Evolutionary conservation across 176 grass and related monocot genomes (phyloP).

Genomic region (Carex littledalei): DNA sequence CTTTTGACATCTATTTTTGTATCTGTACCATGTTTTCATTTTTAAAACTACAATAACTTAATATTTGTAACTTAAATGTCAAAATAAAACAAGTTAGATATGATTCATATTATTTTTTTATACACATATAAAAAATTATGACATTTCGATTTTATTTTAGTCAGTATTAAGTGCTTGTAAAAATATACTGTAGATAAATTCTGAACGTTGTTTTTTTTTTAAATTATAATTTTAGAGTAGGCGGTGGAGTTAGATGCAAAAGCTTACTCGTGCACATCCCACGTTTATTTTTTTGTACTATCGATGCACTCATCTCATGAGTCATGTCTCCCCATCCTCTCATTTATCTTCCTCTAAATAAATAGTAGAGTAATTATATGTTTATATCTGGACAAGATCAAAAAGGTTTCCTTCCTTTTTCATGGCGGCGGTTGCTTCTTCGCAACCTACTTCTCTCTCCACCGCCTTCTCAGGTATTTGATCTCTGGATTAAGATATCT

Average conservation of each 20-base stretch:
- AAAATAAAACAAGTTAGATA: too few species aligned
- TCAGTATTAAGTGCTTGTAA: too few species aligned
- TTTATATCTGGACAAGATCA: background rate
- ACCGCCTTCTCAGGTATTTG: slow-evolving; percentile 10
- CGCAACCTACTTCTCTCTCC: background rate
- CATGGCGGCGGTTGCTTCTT: slow-evolving; percentile 12
- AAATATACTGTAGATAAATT: too few species aligned
- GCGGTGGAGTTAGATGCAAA: background rate
- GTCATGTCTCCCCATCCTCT: background rate
- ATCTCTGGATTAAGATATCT: background rate
- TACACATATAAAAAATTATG: too few species aligned
- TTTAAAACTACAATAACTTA: too few species aligned
- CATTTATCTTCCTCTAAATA: background rate
- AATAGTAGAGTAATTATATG: background rate
- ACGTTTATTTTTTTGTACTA: background rate
- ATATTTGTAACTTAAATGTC: too few species aligned
- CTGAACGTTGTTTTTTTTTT: too few species aligned
- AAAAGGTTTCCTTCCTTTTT: background rate
- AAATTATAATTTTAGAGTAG: background rate
- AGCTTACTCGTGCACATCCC: background rate
- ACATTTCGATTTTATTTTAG: too few species aligned
- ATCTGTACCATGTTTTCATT: too few species aligned
- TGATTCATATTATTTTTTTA: too few species aligned
- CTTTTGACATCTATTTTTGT: background rate
- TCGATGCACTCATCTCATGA: background rate